Base-by-base conservation (phyloP, 192 early-diverging fungal genomes). In the Globomyces pollinis-pini region DNA sequence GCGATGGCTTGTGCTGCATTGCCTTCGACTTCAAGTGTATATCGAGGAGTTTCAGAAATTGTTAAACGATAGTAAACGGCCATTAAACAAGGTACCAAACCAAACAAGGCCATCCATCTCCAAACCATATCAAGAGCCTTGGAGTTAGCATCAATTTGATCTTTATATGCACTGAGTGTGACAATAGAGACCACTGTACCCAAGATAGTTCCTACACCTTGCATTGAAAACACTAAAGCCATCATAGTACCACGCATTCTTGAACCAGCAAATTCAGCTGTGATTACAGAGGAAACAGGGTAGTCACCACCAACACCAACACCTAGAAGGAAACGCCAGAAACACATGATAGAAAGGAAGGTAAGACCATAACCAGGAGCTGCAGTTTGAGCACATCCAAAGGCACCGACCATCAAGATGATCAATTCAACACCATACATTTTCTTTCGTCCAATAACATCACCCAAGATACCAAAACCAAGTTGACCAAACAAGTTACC, bases 231-330 rank as follows among this genome's bases (percentile, higher is more conserved):
- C 30, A 94, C 94, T 57, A 74, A 71, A 47, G 77, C 81, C 50
- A 95, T 88, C 81, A 98, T 84, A 65, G 83, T 87, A 53, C 94
- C 94, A 41, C 94, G 85, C 67, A 84, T 80, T 30, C 82, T 71
- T 50, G 84, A 74, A 38, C 85, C 76, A 35, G 91, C 84, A 64
- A 89, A 97, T 78, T 97, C 94, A 42, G 91, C 87, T 24, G 91
- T 91, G 52, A 97, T 94, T 39, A 89, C 87, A 24, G 91, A 89
- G 9, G 92, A 94, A 49, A 96, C 75, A 15, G 94, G 94, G 68
- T 97, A 97, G 70, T 97, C 91, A 56, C 91, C 91, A 59, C 94
- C 94, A 61, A 94, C 84, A 63, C 94, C 94, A 47, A 94, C 75
- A 61, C 94, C 94, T 43, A 97, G 84, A 59, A 97, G 62, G 32